Base-by-base conservation (phyloP, 176 grass and related monocot genomes). In the Triticum monococcum region DNA sequence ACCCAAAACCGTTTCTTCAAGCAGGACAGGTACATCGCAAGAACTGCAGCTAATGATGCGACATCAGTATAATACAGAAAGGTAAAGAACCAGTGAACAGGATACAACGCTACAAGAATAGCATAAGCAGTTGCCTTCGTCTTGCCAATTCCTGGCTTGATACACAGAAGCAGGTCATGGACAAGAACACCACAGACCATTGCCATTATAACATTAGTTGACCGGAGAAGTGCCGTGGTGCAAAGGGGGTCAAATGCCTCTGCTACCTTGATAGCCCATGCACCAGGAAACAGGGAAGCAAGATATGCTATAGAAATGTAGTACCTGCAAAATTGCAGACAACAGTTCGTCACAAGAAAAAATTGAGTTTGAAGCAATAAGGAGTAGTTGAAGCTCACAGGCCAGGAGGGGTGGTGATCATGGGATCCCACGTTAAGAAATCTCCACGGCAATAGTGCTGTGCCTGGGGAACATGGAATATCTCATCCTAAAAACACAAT, bases 51-150 rank as follows among this genome's bases (percentile, higher is more conserved):
- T 41, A 95, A 86, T 89, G 96, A 95, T 71, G 96, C 86, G 1
- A 94, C 90, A 86, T 98, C 96, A 26, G 91, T 94, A 75, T 98
- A 95, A 84, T 98, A 98, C 75, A 95, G 84, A 88, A 98, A 98
- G 61, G 93, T 89, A 87, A 98, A 98, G 88, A 95, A 95, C 91
- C 96, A 96, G 71, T 96, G 93, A 82, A 94, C 64, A 68, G 93
- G 96, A 76, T 96, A 94, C 81, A 94, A 68, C 54, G 90, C 70
- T 69, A 95, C 77, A 68, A 94, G 37, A 79, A 96, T 94, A 76
- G 90, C 82, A 88, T 91, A 98, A 8, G 5, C 75, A 64, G 88
- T 91, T 70, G 93, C 93, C 43, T 94, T 98, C 84, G 35, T 85
- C 68, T 95, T 80, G 72, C 83, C 89, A 32, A 92, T 89, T 67